Conservation (phyloP, 331 rosid species). For the Saraca asoca region DNA sequence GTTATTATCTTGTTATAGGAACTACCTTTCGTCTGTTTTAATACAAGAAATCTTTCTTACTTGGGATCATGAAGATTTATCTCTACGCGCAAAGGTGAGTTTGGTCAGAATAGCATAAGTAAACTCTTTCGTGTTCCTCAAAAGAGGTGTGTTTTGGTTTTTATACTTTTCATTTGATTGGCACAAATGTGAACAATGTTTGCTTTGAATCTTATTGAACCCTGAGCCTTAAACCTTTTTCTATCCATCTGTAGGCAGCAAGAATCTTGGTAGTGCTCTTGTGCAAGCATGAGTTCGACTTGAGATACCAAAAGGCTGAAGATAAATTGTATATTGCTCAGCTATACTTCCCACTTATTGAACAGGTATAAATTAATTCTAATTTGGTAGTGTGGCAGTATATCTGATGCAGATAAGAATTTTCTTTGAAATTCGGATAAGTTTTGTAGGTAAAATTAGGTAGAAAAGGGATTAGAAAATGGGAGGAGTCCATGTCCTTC, state of each 20-base stretch:
- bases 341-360: conserved; percentile 91
- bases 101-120: conserved; percentile 13
- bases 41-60: conserved; percentile 96
- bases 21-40: conserved; percentile 92
- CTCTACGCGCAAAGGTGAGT: conserved; percentile 84
- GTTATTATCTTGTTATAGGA: conserved; percentile 52
- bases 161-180: not conserved
- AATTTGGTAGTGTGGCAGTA: not conserved
- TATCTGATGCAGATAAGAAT: too few relatives aligned
- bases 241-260: conserved; percentile 68
- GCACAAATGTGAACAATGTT: not conserved
- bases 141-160: conserved; percentile 3
- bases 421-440: too few relatives aligned
- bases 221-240: conserved; percentile 20
- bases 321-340: conserved; percentile 96
- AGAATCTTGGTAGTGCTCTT: conserved; percentile 88
- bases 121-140: conserved; percentile 20
- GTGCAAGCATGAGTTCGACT: conserved; percentile 98
- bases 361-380: conserved; percentile 58
- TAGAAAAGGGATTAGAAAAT: too few relatives aligned
- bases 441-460: too few relatives aligned
- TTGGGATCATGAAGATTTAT: conserved; percentile 96
- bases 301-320: conserved; percentile 97
- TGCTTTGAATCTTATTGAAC: conserved; percentile 1
- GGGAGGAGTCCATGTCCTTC: too few relatives aligned